phyloP scores from a whole-genome alignment of 148 eudicot genomes.

The Rhododendron griersonianum region DNA sequence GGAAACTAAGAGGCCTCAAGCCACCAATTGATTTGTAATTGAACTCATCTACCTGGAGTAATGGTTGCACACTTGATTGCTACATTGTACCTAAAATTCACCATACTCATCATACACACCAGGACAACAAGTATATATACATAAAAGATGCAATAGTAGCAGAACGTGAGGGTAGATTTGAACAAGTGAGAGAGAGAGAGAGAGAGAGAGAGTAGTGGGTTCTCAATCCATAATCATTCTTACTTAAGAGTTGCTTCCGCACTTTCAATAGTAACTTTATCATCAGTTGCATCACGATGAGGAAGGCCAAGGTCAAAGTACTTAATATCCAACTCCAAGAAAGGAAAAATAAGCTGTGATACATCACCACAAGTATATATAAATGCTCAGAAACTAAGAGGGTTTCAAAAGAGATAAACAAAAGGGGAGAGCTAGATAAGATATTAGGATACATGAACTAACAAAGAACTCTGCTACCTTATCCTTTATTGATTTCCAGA shows the following conservation, averaged over 20 bases:
- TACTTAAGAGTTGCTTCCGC: slow-evolving; percentile 42
- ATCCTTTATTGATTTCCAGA: slow-evolving; percentile 25
- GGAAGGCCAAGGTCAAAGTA: slow-evolving; percentile 45
- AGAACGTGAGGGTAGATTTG: too few relatives aligned
- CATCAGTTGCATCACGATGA: slow-evolving; percentile 25
- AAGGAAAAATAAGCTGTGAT: slow-evolving; percentile 47
- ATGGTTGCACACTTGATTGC: slow-evolving; percentile 85
- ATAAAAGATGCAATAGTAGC: not conserved
- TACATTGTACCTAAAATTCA: slow-evolving; percentile 61
- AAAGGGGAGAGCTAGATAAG: not conserved
- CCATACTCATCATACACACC: slow-evolving; percentile 2
- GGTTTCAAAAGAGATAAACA: not conserved
- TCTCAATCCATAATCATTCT: not conserved
- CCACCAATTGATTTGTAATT: not conserved
- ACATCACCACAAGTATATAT: not conserved
- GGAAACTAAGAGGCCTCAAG: not conserved
- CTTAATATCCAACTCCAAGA: slow-evolving; percentile 54
- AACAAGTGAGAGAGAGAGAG: not conserved
- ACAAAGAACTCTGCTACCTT: slow-evolving; percentile 12
- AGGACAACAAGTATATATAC: not conserved
- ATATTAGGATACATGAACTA: not conserved
- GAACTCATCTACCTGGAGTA: slow-evolving; percentile 52
- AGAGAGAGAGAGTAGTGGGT: not conserved
- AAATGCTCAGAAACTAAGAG: not conserved
- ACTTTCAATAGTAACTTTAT: slow-evolving; percentile 41